Evolutionary conservation across 176 grass and related monocot genomes (phyloP).

Genomic region (Triticum timopheevii): DNA sequence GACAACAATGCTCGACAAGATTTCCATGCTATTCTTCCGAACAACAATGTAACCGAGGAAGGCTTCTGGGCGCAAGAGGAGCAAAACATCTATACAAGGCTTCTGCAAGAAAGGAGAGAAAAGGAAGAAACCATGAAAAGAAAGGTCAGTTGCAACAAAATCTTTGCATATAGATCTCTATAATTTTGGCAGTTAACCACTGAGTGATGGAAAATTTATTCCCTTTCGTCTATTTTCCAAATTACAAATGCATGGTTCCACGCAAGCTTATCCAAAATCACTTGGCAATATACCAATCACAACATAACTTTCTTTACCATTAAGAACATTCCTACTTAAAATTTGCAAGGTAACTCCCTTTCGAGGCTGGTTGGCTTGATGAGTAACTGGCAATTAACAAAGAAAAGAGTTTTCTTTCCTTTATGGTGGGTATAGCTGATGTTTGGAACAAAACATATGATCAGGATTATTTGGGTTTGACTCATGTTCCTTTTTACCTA

Average conservation of each 20-base stretch:
- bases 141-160: conserved; percentile 47
- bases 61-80: conserved; percentile 78
- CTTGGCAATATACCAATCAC: neutral
- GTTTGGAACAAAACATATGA: neutral
- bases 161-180: neutral
- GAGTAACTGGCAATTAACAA: neutral
- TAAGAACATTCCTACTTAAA: neutral
- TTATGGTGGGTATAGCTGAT: conserved; percentile 5
- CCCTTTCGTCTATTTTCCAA: neutral
- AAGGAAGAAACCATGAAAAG: conserved; percentile 52
- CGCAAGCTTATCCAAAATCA: neutral
- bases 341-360: neutral
- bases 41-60: conserved; percentile 34
- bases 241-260: neutral
- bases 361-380: neutral
- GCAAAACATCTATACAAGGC: conserved; percentile 59
- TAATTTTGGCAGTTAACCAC: neutral
- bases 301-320: conserved; percentile 1
- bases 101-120: conserved; percentile 70
- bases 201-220: neutral
- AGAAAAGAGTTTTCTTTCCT: neutral
- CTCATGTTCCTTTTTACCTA: conserved; percentile 24
- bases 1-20: conserved; percentile 77
- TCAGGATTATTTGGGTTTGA: conserved; percentile 14
- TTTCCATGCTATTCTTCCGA: conserved; percentile 78